Evolutionary conservation across 305 asterid genomes (phyloP).

Genomic region (Fraxinus greggii): DNA sequence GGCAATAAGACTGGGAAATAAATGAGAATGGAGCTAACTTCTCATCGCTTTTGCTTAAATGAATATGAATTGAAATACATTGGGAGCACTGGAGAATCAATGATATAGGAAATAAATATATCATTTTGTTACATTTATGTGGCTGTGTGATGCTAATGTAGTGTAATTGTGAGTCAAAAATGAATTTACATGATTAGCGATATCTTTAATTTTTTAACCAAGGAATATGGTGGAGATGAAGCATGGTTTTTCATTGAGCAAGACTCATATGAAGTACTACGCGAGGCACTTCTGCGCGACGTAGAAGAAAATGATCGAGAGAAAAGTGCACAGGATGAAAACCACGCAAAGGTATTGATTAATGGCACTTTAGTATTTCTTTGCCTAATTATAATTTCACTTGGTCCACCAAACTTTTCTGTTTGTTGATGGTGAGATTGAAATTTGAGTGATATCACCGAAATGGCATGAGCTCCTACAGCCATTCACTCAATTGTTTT

Average conservation of each 20-base stretch:
- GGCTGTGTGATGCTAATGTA: neutral
- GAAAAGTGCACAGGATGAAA: neutral
- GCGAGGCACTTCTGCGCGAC: slow-evolving; percentile 30
- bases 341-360: neutral
- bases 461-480: neutral
- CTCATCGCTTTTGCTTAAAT: neutral
- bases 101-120: neutral
- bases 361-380: neutral
- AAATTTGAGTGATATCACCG: neutral
- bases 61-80: neutral
- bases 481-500: neutral
- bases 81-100: neutral
- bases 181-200: neutral
- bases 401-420: neutral
- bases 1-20: neutral
- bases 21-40: neutral
- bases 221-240: slow-evolving; percentile 34
- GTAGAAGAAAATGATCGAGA: slow-evolving; percentile 8
- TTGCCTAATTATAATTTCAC: neutral
- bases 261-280: slow-evolving; percentile 26
- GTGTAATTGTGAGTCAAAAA: neutral
- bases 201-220: neutral
- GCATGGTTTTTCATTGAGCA: slow-evolving; percentile 34
- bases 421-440: neutral
- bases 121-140: neutral